Percentiles rank a stretch among this genome's conserved stretches.
Conservation (phyloP, 1,284 basidiomycete genomes). For the Trametes sp. region DNA sequence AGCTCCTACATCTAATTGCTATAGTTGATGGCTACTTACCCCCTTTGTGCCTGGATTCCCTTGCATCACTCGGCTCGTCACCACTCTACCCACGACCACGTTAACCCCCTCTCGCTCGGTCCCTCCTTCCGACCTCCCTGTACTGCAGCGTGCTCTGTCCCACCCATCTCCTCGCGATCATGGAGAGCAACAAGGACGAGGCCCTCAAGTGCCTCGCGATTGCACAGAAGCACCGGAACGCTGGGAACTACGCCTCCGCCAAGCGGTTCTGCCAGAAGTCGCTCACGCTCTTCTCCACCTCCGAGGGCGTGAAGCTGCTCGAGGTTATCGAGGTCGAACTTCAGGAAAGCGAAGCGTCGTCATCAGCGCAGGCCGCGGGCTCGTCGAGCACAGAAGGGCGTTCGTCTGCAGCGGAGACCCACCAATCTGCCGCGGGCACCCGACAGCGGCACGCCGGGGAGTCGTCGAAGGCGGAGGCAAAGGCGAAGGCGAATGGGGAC, state of each 20-base stretch:
- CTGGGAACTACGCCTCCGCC: conserved; percentile 79
- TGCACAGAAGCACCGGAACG: conserved; percentile 75
- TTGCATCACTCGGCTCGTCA: conserved; percentile 15
- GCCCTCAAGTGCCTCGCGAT: conserved; percentile 83
- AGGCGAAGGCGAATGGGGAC: conserved; percentile 43
- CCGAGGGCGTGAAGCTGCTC: conserved; percentile 78
- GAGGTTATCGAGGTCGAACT: conserved; percentile 65
- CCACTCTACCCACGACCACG: conserved; percentile 29
- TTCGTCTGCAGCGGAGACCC: conserved; percentile 63
- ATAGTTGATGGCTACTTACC: not conserved
- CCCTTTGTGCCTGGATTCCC: not conserved
- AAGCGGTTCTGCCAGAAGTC: conserved; percentile 94
- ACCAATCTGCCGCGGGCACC: conserved; percentile 72
- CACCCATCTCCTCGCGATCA: conserved; percentile 39
- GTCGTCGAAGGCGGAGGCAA: conserved; percentile 38
- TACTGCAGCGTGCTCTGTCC: not conserved
- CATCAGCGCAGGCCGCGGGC: conserved; percentile 42
- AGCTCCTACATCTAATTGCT: too few species aligned
- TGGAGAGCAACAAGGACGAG: conserved; percentile 93
- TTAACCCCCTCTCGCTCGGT: conserved; percentile 26
- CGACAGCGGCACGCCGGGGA: conserved; percentile 69
- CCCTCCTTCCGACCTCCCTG: conserved; percentile 18
- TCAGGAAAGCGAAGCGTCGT: conserved; percentile 37
- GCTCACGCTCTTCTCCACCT: conserved; percentile 83
- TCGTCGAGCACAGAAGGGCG: conserved; percentile 42